phyloP scores from a whole-genome alignment of 1,139 yeast species.

The Scheffersomyces lignicola region DNA sequence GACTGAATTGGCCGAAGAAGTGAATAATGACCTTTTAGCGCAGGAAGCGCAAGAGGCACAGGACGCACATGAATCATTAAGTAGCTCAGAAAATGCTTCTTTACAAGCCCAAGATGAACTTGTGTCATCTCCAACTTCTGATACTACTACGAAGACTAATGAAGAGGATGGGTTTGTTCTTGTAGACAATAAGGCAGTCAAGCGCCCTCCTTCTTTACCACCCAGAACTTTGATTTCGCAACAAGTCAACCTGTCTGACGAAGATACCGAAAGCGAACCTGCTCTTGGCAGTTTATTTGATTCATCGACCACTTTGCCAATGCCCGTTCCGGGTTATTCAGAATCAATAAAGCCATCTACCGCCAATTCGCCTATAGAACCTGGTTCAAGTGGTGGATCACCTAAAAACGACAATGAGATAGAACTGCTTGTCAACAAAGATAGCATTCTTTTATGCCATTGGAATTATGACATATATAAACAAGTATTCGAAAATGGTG shows the following conservation, averaged over 20 bases:
- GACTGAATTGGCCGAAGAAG: slow-evolving; percentile 18
- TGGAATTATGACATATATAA: slow-evolving; percentile 57
- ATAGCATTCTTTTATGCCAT: slow-evolving; percentile 66
- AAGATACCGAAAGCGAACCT: slow-evolving; percentile 20
- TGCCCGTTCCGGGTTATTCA: slow-evolving; percentile 16
- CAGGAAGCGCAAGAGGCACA: slow-evolving; percentile 5
- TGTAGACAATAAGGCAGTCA: slow-evolving; percentile 14
- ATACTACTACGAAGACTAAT: slow-evolving; percentile 6
- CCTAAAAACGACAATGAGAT: slow-evolving; percentile 6
- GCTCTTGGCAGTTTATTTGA: slow-evolving; percentile 29
- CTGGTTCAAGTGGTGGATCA: slow-evolving; percentile 7
- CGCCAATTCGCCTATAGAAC: slow-evolving; percentile 23
- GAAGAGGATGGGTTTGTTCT: slow-evolving; percentile 23
- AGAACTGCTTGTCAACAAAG: slow-evolving; percentile 22
- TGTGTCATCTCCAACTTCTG: neutral
- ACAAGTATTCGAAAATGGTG: slow-evolving; percentile 49
- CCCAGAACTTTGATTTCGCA: slow-evolving; percentile 6
- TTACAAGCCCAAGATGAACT: neutral
- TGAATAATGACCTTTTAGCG: slow-evolving; percentile 9
- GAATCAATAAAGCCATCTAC: slow-evolving; percentile 23
- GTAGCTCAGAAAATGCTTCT: slow-evolving; percentile 10
- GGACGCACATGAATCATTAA: slow-evolving; percentile 6
- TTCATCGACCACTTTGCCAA: slow-evolving; percentile 23
- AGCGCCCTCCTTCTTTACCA: slow-evolving; percentile 10
- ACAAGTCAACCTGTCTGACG: slow-evolving; percentile 15